A percentile compares a stretch with the other conserved stretches of the same genome.
Evolutionary conservation across 192 early-diverging fungal species (phyloP).

Genomic region (Mortierella hygrophila): DNA sequence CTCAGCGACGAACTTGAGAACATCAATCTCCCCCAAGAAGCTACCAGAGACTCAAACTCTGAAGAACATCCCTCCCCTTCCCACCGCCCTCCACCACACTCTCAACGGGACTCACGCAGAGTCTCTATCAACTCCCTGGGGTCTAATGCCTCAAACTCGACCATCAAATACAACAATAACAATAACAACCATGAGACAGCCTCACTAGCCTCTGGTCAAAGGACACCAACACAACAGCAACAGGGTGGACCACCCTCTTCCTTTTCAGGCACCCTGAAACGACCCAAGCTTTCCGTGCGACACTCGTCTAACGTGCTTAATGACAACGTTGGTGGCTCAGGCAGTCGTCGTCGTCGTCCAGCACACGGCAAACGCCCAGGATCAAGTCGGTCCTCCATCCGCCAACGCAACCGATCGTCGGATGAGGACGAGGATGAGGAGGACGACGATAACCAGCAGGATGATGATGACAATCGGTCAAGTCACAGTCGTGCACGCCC

Average conservation of each 20-base stretch:
- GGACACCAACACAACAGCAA: neutral
- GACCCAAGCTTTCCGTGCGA: constrained; percentile 28
- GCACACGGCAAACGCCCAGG: constrained; percentile 17
- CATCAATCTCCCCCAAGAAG: constrained; percentile 27
- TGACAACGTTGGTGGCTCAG: constrained; percentile 18
- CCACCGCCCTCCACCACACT: constrained; percentile 12
- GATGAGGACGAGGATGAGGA: constrained; percentile 40
- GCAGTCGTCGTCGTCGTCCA: constrained; percentile 40
- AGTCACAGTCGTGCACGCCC: constrained; percentile 33
- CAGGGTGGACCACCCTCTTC: neutral
- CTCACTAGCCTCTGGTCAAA: neutral
- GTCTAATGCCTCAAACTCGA: constrained; percentile 40
- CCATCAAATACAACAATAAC: constrained; percentile 24
- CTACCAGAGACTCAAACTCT: constrained; percentile 3
- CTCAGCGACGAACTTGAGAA: constrained; percentile 39
- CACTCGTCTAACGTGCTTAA: constrained; percentile 28
- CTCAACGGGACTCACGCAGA: constrained; percentile 21
- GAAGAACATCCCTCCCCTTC: constrained; percentile 9
- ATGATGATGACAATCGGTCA: constrained; percentile 34
- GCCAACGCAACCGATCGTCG: constrained; percentile 28
- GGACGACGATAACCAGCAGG: neutral
- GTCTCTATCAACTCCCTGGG: constrained; percentile 43
- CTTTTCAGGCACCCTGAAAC: constrained; percentile 6
- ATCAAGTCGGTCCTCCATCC: constrained; percentile 45
- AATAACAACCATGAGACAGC: neutral